Base-by-base conservation (phyloP, 2,329 filamentous ascomycete species). In the Diplodia seriata region DNA sequence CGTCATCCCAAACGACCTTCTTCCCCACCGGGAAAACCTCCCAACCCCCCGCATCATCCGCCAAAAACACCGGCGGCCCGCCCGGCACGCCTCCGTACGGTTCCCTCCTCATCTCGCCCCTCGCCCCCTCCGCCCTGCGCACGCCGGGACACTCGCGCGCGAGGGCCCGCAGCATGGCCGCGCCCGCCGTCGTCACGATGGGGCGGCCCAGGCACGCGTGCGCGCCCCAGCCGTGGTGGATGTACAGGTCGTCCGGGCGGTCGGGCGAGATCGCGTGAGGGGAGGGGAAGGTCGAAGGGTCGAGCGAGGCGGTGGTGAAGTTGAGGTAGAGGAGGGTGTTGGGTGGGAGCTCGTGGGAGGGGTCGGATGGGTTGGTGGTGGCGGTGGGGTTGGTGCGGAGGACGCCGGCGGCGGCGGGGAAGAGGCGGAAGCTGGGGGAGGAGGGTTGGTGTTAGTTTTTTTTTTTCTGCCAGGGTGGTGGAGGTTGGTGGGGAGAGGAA, bases 171-270 rank as follows among this genome's bases (percentile, higher is more conserved):
- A 78, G 63, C 23, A 74, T 77, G 6, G 76, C 72, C 14, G 74
- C 74, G 12, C 76, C 70, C 1, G 74, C 72, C 11, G 71, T 70
- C 9, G 75, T 74, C 6, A 76, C 74, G 15, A 77, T 68, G 23
- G 73, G 71, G 14, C 74, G 73, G 3, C 76, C 76, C 18, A 78
- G 76, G 69, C 76, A 78, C 43, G 74, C 76, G 63, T 78, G 76
- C 23, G 77, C 62, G 12, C 76, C 76, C 40, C 76, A 72, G 2
- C 76, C 76, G 18, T 77, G 71, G 4, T 76, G 70, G 7, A 70
- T 77, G 68, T 77, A 78, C n/a, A 74, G 70, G 43, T 73, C 73
- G 68, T 75, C 73, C 0, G 75, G 66, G 5, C 76, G 75, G 61
- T 77, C 68, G 7, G 77, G 70, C 15, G 74, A 71, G 61, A 77